Percentiles rank a stretch among this genome's conserved stretches.
phyloP scores from a whole-genome alignment of 202 grass and related monocot species.

The Carex arenaria region DNA sequence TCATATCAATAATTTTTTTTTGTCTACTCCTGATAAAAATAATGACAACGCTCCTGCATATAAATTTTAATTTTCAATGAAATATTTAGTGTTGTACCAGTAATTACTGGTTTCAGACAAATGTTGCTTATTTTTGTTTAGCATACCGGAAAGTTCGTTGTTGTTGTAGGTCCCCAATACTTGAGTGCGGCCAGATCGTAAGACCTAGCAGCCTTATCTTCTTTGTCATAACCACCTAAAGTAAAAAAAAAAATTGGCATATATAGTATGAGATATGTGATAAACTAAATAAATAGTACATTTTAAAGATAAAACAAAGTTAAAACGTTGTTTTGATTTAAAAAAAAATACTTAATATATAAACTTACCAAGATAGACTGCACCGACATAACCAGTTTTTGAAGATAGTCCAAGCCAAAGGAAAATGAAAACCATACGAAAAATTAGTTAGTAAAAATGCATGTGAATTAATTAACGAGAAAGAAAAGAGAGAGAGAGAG shows the following conservation, averaged over 20 bases:
- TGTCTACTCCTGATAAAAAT: no score
- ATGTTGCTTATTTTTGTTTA: background rate
- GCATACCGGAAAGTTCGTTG: slow-evolving; percentile 87
- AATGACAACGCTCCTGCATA: no score
- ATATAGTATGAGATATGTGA: background rate
- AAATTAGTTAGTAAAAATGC: slow-evolving; percentile 10
- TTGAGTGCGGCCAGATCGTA: slow-evolving; percentile 99
- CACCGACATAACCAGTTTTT: background rate
- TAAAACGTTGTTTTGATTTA: background rate
- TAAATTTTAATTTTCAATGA: background rate
- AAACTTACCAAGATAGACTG: slow-evolving; percentile 88
- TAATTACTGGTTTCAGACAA: background rate
- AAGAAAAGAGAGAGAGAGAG: background rate
- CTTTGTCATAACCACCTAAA: slow-evolving; percentile 97
- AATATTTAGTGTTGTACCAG: background rate
- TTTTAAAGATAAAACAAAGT: background rate
- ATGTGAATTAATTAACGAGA: background rate
- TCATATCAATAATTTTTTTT: no score
- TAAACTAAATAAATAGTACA: background rate
- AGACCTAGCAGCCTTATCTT: slow-evolving; percentile 95
- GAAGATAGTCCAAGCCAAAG: slow-evolving; percentile 11
- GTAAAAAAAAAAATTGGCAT: slow-evolving; percentile 17
- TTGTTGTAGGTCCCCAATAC: slow-evolving; percentile 86
- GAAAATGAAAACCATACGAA: background rate
- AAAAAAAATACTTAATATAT: background rate